Base-by-base conservation (phyloP, 1,284 basidiomycete genomes). In the Austroboletus rostrupii region DNA sequence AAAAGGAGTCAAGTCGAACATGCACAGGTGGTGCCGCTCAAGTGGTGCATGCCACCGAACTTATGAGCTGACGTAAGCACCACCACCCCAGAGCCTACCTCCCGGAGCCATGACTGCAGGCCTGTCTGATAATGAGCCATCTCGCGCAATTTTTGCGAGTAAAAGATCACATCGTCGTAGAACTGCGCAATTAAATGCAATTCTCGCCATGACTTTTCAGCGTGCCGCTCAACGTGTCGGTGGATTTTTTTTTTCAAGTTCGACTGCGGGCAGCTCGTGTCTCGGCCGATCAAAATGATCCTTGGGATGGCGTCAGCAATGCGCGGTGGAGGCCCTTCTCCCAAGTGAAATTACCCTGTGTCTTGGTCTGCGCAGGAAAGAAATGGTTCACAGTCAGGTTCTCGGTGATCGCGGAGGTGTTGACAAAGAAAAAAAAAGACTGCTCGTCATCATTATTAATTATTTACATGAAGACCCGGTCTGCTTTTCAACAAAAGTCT, bases 21-120 rank as follows among this genome's bases (percentile, higher is more conserved):
- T 57, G 45, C 56, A 51, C 58, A 50, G 43, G 23, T 8, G 23
- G 39, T 50, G 59, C 54, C 31, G 57, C 57, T 52, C 43, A 28
- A 43, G 48, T 37, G 32, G 58, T 54, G 8, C 23, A 50, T 39
- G 54, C 45, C 50, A 47, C 57, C 52, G 58, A 60, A 61, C 33
- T 48, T 53, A 61, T 43, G 19, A 3, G 45, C 59, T 61, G 50
- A 61, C 45, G 46, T 61, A 61, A 61, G 52, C 62, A 41, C 6
- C 17, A 61, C 58, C 48, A n/a, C 39, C 55, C 47, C 57, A 48
- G 60, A 62, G 57, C 49, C 13, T 8, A 41, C 53, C 33, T 35
- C 14, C 4, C 45, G 20, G 35, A 46, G 48, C 20, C n/a, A 32
- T 41, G 20, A 19, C 53, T 29, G 45, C 42, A 20, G 28, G 19